phyloP scores from a whole-genome alignment of 164 flowering plant species.

The Dillenia suffruticosa region DNA sequence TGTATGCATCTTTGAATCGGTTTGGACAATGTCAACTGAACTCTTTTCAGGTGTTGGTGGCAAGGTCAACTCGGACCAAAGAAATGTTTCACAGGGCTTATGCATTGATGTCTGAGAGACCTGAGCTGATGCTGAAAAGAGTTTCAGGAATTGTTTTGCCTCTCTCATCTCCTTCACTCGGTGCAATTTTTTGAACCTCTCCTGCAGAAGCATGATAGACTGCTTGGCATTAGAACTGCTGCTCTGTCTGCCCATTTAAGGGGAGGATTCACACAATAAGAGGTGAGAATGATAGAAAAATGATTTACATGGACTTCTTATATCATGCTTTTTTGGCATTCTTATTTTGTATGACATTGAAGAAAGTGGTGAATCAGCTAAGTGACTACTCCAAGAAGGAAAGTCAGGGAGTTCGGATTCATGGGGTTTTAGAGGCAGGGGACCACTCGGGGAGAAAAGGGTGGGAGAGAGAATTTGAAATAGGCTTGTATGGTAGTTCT shows the following conservation, averaged over 20 bases:
- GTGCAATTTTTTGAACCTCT: constrained; percentile 39
- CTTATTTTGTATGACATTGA: too few relatives aligned
- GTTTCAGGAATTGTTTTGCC: constrained; percentile 23
- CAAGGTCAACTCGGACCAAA: too few relatives aligned
- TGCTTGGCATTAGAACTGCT: neutral
- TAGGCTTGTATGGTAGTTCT: constrained; percentile 20
- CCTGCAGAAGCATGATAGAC: constrained; percentile 41
- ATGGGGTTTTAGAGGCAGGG: constrained; percentile 10
- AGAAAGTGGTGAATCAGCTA: constrained; percentile 7
- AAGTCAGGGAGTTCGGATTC: constrained; percentile 11
- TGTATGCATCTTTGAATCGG: too few relatives aligned
- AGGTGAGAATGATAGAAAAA: neutral
- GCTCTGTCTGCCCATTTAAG: too few relatives aligned
- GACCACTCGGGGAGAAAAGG: constrained; percentile 8
- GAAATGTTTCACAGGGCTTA: too few relatives aligned
- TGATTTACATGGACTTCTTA: neutral
- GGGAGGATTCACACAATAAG: too few relatives aligned
- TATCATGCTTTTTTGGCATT: too few relatives aligned
- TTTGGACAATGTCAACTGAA: too few relatives aligned
- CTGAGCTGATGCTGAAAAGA: constrained; percentile 8
- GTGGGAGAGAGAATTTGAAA: constrained; percentile 18
- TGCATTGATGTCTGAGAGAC: too few relatives aligned
- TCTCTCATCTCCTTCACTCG: constrained; percentile 38
- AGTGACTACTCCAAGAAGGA: constrained; percentile 19
- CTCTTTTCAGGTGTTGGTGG: too few relatives aligned